A percentile compares a stretch with the other conserved stretches of the same genome.
Evolutionary conservation across 2,329 filamentous ascomycete genomes (phyloP).

Genomic region (Chrysoporthe cubensis): DNA sequence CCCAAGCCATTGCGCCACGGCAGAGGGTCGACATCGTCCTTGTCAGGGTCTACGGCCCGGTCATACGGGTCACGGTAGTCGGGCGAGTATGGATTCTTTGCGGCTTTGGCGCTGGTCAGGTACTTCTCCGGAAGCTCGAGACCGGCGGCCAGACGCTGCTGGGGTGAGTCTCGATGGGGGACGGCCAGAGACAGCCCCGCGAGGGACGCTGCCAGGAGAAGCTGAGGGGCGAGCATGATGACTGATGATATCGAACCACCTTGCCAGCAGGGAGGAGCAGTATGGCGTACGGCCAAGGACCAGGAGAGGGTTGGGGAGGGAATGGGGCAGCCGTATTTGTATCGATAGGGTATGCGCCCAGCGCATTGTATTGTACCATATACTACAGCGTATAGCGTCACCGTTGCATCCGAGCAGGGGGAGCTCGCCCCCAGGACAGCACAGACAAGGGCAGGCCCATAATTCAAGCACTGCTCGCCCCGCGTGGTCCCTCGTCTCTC

Average conservation of each 20-base stretch:
- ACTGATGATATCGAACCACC: not conserved
- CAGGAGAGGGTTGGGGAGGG: too few species aligned
- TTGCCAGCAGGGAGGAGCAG: not conserved
- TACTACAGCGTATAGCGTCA: slow-evolving; percentile 13
- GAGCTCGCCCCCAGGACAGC: not conserved
- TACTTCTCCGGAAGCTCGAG: slow-evolving; percentile 50
- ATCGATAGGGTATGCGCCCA: not conserved
- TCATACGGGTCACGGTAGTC: slow-evolving; percentile 65
- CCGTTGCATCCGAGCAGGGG: slow-evolving; percentile 10
- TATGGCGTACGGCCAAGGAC: not conserved
- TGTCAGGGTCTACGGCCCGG: slow-evolving; percentile 62
- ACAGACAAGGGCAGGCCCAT: slow-evolving; percentile 7
- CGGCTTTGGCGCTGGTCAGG: slow-evolving; percentile 36
- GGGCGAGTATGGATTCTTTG: slow-evolving; percentile 59
- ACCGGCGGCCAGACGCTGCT: slow-evolving; percentile 57
- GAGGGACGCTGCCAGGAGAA: slow-evolving; percentile 32
- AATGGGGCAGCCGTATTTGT: too few species aligned
- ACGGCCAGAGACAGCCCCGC: slow-evolving; percentile 33
- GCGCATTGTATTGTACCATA: not conserved
- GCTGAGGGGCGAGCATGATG: slow-evolving; percentile 22
- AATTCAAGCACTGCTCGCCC: slow-evolving; percentile 12
- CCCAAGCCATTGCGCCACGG: slow-evolving; percentile 69
- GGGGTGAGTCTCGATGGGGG: slow-evolving; percentile 53
- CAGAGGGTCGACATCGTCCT: slow-evolving; percentile 64
- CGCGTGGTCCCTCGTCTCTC: not conserved